Evolutionary conservation across 306 rosid genomes (phyloP), one percentile per base, ranked within the genome.

Genomic region (Ormosia semicastrata): DNA sequence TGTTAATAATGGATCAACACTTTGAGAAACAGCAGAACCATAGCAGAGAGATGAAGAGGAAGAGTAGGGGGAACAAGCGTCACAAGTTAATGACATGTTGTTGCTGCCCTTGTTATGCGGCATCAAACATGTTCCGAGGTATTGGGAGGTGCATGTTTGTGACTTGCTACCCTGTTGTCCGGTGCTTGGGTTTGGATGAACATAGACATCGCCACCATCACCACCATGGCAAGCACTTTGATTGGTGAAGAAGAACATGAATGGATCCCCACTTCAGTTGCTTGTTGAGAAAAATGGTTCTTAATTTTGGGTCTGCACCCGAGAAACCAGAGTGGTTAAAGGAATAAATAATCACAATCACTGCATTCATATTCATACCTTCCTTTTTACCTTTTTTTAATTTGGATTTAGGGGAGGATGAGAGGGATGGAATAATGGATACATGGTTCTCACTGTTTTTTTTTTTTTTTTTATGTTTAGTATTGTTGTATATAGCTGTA

Each of bases 81-180:
- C 77, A 76, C 50, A 84, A 71, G 34, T 59, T 67, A 4, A 73
- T 71, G 74, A 60, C 68, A 46, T 73, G 66, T 73, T 80, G 80
- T 67, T 12, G 83, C 0, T 81, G 84, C 43, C 86, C 90, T 8
- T 62, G 83, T 78, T 74, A 75, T 79, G 73, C 69, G 33, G 84
- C 83, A 4, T 88, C 93, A 4, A 64, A 79, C 65, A 56, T 90
- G 74, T 85, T 85, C 50, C 84, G 87, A 86, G 88, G 94, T 50
- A 77, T 92, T 34, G 88, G 92, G 77, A 89, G 94, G 71, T 92
- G 92, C 65, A 73, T 92, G 86, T 90, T 92, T 74, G 89, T 89
- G 68, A 50, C 89, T 10, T 92, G 92, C 73, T 90, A 82, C 85
- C 94, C 97, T 83, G 65, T 89, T 43, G 71, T 92, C 33, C 89